Evolutionary conservation across 1,284 basidiomycete genomes (phyloP), one percentile per base, ranked within the genome.

Genomic region (Cutaneotrichosporon dermatis): DNA sequence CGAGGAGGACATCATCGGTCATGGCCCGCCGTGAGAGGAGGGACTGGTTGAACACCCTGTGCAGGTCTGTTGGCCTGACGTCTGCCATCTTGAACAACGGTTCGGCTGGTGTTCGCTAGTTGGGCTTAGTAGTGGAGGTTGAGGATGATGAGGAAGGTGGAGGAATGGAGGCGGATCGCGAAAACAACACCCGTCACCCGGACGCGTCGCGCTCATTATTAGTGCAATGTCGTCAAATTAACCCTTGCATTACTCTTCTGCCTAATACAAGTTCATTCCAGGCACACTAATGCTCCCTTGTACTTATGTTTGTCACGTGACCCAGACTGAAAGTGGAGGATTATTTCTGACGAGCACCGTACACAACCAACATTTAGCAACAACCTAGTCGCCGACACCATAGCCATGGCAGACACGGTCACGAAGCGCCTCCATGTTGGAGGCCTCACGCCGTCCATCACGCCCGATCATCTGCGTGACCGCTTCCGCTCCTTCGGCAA

Each of bases 361-460:
- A 25, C 25, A 25, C 25, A 25, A 25, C 25, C 25, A 25, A 25
- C 25, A 25, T 25, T 25, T 25, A 11, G 11, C 45, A 48, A 45
- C 33, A n/a, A 42, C 15, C 34, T 33, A 8, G 39, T 25, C 25
- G 25, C 25, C 25, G 25, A 33, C 45, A 25, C 16, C 43, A 45
- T 16, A 25, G 34, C n/a, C 44, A 64, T 61, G 62, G 54, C 51
- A 53, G 66, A 63, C 5, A 59, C 59, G 4, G 54, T 75, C 40
- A 69, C 68, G 3, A 74, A 73, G 55, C 65, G 76, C 44, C 66
- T 78, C 7, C 76, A 78, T 60, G 64, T 78, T 15, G 70, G 69
- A 25, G 76, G 76, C n/a, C 61, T 78, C 13, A 77, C 72, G 13
- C 72, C 75, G 3, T 58, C 61, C 15, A 76, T 78, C 15, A 76